Evolutionary conservation across 495 filamentous ascomycete genomes (phyloP), one percentile per base, ranked within the genome.

Genomic region (Talaromyces proteolyticus): DNA sequence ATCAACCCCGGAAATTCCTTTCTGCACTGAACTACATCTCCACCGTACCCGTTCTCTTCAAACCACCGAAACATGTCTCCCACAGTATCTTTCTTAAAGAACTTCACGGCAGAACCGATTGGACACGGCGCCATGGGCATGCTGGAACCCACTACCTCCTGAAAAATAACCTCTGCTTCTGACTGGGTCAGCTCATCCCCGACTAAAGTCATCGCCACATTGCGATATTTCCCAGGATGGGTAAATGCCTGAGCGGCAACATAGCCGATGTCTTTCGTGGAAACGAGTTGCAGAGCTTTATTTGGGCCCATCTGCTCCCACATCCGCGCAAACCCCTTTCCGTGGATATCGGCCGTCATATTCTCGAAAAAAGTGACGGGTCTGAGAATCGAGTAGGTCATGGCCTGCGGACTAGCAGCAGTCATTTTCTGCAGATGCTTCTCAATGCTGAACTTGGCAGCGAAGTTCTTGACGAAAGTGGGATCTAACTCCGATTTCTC

Each of bases 311-410:
- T 64, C 11, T 71, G 63, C 42, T 71, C 67, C 61, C 81, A 68
- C 7, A 73, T 67, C 0, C 82, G 74, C 2, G 70, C 50, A 60
- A 89, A 86, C 0, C 82, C 68, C 53, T 80, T 83, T 36, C 79
- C 81, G 11, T 68, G 52, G 53, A 86, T 79, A 36, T 73, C 77
- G 0, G 79, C 75, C 0, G 65, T 71, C 20, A 86, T 58, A 56
- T 84, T 86, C 11, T 88, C 86, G 64, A 86, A 78, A 65, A 88
- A 90, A 0, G 79, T 77, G 0, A 76, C 75, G 0, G 85, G 82
- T 14, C 82, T 72, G 3, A 86, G 61, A 21, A 86, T 78, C 0
- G 77, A 78, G 75, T 78, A 86, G 4, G 57, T 53, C 79, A 87
- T 85, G 34, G 61, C 57, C 14, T 47, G 44, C 44, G 25, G 25